Conservation (phyloP, 164 flowering plant genomes). For the Vitis rotundifolia region DNA sequence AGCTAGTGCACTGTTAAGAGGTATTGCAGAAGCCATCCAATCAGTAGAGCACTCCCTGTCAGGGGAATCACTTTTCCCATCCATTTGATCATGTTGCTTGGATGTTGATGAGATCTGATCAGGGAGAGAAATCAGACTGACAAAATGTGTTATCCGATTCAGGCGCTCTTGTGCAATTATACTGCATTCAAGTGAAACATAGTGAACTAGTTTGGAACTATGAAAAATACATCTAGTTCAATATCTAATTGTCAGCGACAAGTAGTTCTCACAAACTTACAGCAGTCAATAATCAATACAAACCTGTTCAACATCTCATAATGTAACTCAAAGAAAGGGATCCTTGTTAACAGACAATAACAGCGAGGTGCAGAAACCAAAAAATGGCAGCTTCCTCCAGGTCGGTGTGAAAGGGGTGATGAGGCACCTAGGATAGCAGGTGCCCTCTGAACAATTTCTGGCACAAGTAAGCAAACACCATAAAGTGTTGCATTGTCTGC, state of each 20-base stretch:
- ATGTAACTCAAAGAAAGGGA: conserved; percentile 94
- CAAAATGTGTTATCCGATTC: conserved; percentile 81
- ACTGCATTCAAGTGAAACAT: conserved; percentile 50
- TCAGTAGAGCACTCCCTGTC: conserved; percentile 33
- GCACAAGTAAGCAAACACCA: conserved; percentile 92
- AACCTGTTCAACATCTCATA: conserved; percentile 96
- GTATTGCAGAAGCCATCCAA: conserved; percentile 81
- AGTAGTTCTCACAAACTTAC: not conserved
- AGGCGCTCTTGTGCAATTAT: conserved; percentile 90
- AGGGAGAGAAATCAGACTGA: conserved; percentile 53
- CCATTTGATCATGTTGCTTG: conserved; percentile 31
- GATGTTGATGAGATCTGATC: conserved; percentile 42
- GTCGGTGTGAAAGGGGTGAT: conserved; percentile 53
- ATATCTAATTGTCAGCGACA: not conserved
- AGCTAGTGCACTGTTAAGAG: conserved; percentile 62
- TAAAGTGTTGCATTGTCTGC: conserved; percentile 84
- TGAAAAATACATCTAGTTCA: too few relatives aligned
- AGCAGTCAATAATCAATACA: not conserved
- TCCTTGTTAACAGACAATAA: conserved; percentile 84
- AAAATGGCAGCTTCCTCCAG: conserved; percentile 55
- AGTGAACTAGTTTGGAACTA: conserved; percentile 5
- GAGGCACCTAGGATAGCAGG: conserved; percentile 59
- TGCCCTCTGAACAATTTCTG: conserved; percentile 87
- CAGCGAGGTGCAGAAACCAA: conserved; percentile 96
- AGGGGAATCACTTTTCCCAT: conserved; percentile 36